Base-by-base conservation (phyloP, 495 filamentous ascomycete species). In the Penicillium antarcticum region DNA sequence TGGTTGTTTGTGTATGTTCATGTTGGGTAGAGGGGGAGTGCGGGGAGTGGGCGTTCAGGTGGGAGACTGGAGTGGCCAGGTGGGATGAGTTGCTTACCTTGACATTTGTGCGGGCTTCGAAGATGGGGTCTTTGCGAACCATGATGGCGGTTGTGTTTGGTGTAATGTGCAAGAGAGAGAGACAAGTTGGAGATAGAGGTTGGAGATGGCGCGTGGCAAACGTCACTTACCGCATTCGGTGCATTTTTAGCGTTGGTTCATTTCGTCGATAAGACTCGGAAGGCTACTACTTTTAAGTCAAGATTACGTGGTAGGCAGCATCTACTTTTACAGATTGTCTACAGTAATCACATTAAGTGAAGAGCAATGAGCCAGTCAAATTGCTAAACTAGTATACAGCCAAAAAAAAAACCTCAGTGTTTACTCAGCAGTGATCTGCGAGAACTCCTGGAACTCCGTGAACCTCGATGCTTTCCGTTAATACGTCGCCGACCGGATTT, bases 31-130 rank as follows among this genome's bases (percentile, higher is more conserved):
- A 10, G 43, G 24, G 41, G 41, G 38, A 19, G 24, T 11, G 41
- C 26, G 31, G 26, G 23, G 43, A 35, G 37, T 38, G 43, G 35
- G 33, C 34, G 33, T 19, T n/a, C 5, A 2, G 21, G 5, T 23
- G 21, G 21, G 41, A 32, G 26, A 23, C 9, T 1, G 26, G 26
- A 8, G 26, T 29, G 21, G 4, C 26, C 8, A 13, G 37, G n/a
- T 48, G 48, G 36, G 38, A 38, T 21, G 42, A 45, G 14, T 3
- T 21, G 49, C 54, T 55, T 44, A 77, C 74, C 52, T 77, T 75
- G 31, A 77, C 74, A 74, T 77, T 77, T 29, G 74, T 77, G 51
- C 74, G 74, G 29, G 74, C 74, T 60, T 77, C 74, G 54, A 77
- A 77, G 24, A 77, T 75, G 32, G 74, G 74, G 60, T 77, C 74